Conservation (phyloP, 129 eudicot genomes). For the Cynara cardunculus region DNA sequence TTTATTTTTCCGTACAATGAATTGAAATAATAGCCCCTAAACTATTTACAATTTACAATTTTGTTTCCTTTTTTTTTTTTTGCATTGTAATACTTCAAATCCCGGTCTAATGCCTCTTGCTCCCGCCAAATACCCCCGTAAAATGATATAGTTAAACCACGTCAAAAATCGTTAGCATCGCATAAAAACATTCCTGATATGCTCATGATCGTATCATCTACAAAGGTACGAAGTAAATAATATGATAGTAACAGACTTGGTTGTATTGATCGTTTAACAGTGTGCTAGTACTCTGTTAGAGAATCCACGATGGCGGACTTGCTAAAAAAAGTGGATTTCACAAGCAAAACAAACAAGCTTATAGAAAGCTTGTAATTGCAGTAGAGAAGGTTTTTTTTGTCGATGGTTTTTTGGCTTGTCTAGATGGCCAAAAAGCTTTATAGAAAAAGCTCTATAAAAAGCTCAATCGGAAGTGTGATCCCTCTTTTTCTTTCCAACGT, state of each 20-base stretch:
- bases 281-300: background rate
- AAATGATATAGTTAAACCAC: no score
- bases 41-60: no score
- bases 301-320: background rate
- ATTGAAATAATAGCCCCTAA: no score
- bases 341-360: background rate
- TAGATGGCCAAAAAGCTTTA: background rate
- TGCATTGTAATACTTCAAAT: no score
- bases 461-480: background rate
- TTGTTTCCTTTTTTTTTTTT: no score
- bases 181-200: no score
- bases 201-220: background rate
- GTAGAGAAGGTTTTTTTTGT: background rate
- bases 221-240: background rate
- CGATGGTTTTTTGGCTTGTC: background rate
- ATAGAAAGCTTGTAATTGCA: background rate
- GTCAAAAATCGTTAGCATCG: no score
- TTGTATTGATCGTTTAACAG: background rate
- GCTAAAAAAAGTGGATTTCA: background rate
- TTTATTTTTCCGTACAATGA: no score
- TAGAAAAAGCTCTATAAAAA: background rate
- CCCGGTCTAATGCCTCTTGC: no score
- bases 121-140: no score
- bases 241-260: background rate
- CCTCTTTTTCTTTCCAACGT: background rate